phyloP scores from a whole-genome alignment of 176 grass and related monocot genomes.

The Pharus latifolius region DNA sequence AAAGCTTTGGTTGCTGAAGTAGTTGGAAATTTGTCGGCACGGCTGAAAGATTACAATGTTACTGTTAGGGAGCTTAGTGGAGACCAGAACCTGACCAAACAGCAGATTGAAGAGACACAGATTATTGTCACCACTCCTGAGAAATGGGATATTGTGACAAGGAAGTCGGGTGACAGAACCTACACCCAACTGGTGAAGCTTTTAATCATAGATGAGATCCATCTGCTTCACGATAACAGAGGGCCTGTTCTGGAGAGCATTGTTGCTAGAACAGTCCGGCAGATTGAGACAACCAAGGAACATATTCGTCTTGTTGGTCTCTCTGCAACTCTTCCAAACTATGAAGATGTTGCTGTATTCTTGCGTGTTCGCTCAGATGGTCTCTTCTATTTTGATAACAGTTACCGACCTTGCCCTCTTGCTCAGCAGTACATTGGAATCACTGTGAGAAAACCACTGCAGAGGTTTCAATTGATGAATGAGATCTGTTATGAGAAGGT shows the following conservation, averaged over 20 bases:
- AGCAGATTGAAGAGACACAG: conserved; percentile 97
- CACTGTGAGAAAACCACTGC: conserved; percentile 86
- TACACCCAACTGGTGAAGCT: conserved; percentile 95
- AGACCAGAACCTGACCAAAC: conserved; percentile 73
- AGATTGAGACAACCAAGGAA: conserved; percentile 89
- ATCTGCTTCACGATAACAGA: conserved; percentile 93
- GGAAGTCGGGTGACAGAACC: conserved; percentile 94
- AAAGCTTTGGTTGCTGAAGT: conserved; percentile 97
- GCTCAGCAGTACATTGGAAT: conserved; percentile 95
- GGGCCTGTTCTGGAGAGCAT: conserved; percentile 97
- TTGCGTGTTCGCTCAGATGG: conserved; percentile 54
- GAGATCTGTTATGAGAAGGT: conserved; percentile 96
- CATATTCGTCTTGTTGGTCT: conserved; percentile 81
- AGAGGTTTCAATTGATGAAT: conserved; percentile 97
- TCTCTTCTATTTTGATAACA: conserved; percentile 94
- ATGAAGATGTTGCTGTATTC: conserved; percentile 83
- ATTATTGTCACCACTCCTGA: conserved; percentile 98
- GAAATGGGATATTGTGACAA: conserved; percentile 97
- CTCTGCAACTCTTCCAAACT: conserved; percentile 82
- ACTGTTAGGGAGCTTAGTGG: conserved; percentile 91
- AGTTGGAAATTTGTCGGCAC: conserved; percentile 76
- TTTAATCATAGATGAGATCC: conserved; percentile 90
- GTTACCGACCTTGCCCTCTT: conserved; percentile 90
- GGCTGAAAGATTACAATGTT: conserved; percentile 50
- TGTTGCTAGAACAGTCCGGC: conserved; percentile 85